Evolutionary conservation across 257 asterid species (phyloP), one percentile per base, ranked within the genome.

Genomic region (Solanum virginianum): DNA sequence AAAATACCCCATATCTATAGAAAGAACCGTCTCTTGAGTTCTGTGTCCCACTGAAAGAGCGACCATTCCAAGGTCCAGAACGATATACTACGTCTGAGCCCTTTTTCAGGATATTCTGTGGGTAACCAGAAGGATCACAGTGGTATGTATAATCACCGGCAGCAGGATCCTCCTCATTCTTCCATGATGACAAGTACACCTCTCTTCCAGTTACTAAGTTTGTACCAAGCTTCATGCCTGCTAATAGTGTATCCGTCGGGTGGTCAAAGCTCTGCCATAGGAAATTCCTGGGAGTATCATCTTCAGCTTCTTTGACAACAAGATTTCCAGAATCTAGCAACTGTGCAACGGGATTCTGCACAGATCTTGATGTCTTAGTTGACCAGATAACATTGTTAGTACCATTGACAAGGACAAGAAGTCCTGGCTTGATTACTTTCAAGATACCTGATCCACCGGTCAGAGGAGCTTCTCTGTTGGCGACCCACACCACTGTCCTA

Each of bases 161-260:
- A 4, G 92, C 88, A 26, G 92, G 94, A 45, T 91, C 92, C 2
- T 89, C 89, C 1, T 29, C 15, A 2, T 36, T 80, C 80, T 51
- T 89, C 93, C 93, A 89, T 1, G 93, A 89, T 2, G 88, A 89
- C 51, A 90, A 22, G 10, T 86, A 56, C 41, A 20, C 84, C 36
- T 71, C 79, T 12, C n/a, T 3, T 6, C 83, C 66, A 32, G 66
- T 85, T 16, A 15, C 59, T 12, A 84, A 84, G 26, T 85, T 85
- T 55, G 22, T 56, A 6, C 75, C 62, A 71, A 72, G 81, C 24
- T 51, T 22, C 80, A 65, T 87, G 6, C 88, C 91, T 39, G 89
- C 85, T 39, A 88, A 51, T 72, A 65, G 87, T 0, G 86, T 90
- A 70, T 89, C 80, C 6, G 29, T 70, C 0, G 80, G 80, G 29